Percentiles rank a stretch among this genome's conserved stretches.
phyloP scores from a whole-genome alignment of 2,329 filamentous ascomycete genomes.

The Boeremia exigua region DNA sequence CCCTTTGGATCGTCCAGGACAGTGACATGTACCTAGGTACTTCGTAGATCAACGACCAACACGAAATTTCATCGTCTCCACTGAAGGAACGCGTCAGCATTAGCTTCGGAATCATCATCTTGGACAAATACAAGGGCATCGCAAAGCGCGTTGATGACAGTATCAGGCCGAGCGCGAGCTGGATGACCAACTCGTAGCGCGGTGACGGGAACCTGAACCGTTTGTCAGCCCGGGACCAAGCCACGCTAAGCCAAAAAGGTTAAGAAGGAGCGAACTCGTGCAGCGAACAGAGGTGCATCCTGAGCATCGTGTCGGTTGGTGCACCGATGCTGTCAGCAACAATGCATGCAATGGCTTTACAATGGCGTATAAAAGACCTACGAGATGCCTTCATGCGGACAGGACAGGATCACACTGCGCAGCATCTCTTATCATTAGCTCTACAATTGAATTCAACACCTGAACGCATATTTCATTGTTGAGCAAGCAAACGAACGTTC shows the following conservation, averaged over 20 bases:
- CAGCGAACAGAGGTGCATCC: not conserved
- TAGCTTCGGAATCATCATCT: too few species aligned
- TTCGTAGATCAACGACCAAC: too few species aligned
- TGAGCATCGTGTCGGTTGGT: too few species aligned
- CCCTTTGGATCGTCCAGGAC: too few species aligned
- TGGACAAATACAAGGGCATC: too few species aligned
- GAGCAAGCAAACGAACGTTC: too few species aligned
- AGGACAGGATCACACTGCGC: not conserved
- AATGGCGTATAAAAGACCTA: not conserved
- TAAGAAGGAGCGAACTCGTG: not conserved
- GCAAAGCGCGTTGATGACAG: too few species aligned
- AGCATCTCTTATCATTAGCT: not conserved
- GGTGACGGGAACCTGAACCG: not conserved
- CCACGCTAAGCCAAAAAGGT: not conserved
- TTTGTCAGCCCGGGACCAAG: constrained; percentile 5
- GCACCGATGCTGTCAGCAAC: constrained; percentile 3
- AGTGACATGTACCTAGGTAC: too few species aligned
- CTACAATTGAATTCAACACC: too few species aligned
- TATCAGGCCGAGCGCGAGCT: constrained; percentile 5
- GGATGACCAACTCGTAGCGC: not conserved
- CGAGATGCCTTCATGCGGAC: not conserved
- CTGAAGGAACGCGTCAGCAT: too few species aligned
- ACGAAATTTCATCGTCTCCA: too few species aligned
- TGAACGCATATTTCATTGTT: too few species aligned
- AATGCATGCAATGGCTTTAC: not conserved